Percentiles rank a stretch among this genome's conserved stretches.
Conservation (phyloP, 495 filamentous ascomycete species). For the Aspergillus coremiiformis region DNA sequence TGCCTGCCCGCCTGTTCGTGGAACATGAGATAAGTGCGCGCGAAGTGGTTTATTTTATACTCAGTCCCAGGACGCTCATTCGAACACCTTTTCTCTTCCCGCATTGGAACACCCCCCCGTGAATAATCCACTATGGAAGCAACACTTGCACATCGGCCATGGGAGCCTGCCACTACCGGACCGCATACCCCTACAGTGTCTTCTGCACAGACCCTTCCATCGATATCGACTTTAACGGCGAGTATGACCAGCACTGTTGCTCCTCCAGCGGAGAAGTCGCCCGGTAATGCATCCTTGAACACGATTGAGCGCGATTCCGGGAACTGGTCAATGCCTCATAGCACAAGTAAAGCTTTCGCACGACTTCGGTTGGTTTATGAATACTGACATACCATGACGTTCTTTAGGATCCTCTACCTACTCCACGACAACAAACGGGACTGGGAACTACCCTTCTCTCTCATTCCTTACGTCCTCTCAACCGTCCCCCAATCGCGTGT, state of each 20-base stretch:
- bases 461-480: conserved; percentile 45
- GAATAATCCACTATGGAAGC: conserved; percentile 28
- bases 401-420: conserved; percentile 47
- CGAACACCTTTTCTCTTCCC: neutral
- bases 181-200: conserved; percentile 28
- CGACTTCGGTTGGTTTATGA: conserved; percentile 2
- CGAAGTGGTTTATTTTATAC: neutral
- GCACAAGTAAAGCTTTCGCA: conserved; percentile 34
- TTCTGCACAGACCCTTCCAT: conserved; percentile 40
- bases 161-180: conserved; percentile 32
- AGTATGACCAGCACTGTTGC: conserved; percentile 27
- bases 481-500: conserved; percentile 43
- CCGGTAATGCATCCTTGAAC: conserved; percentile 40
- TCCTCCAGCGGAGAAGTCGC: conserved; percentile 35
- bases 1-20: conserved; percentile 1
- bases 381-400: conserved; percentile 23
- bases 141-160: conserved; percentile 35
- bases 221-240: conserved; percentile 42
- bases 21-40: conserved; percentile 27
- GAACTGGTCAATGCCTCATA: conserved; percentile 47
- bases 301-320: conserved; percentile 45
- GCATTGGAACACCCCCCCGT: neutral
- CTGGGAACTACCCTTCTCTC: conserved; percentile 43
- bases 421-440: conserved; percentile 43
- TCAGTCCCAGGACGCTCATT: neutral